These are phyloP conservation scores for Daldinia sp. DNA, from an alignment of 2,329 filamentous ascomycete species.

Conservation along the genomic window DNA sequence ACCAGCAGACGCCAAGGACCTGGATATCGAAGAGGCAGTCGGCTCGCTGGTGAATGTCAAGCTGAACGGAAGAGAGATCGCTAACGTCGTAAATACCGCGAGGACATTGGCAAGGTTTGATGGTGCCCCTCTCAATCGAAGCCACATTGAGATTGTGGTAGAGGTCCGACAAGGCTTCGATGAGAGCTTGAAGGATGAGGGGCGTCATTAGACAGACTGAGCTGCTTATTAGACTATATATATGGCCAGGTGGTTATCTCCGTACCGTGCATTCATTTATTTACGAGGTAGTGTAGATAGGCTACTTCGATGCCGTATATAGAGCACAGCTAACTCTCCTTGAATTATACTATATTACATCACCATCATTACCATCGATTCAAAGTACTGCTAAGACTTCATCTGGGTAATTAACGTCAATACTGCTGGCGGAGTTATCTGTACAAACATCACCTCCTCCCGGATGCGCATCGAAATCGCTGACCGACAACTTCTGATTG, in stretches of 20 bases:
- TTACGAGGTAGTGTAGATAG: neutral
- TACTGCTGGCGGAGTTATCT: too few species aligned
- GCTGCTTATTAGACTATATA: neutral
- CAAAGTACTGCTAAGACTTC: neutral
- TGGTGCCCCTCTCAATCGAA: slow-evolving; percentile 34
- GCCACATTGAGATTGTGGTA: slow-evolving; percentile 49
- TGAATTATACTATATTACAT: neutral
- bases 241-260: neutral
- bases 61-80: slow-evolving; percentile 49
- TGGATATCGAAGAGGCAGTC: slow-evolving; percentile 33
- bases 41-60: slow-evolving; percentile 28
- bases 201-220: neutral
- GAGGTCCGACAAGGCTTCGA: slow-evolving; percentile 45
- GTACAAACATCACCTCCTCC: neutral
- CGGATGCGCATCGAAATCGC: neutral
- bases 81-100: slow-evolving; percentile 47
- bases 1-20: slow-evolving; percentile 27
- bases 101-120: slow-evolving; percentile 47
- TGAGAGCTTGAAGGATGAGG: slow-evolving; percentile 32
- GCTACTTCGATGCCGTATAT: neutral
- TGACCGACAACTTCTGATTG: neutral
- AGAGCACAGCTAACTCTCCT: neutral
- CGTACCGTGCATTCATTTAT: neutral
- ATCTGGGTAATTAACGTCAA: too few species aligned
- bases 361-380: neutral